Conservation (phyloP, 225 moss, liverwort and hornwort species). For the Takakia lepidozioides region DNA sequence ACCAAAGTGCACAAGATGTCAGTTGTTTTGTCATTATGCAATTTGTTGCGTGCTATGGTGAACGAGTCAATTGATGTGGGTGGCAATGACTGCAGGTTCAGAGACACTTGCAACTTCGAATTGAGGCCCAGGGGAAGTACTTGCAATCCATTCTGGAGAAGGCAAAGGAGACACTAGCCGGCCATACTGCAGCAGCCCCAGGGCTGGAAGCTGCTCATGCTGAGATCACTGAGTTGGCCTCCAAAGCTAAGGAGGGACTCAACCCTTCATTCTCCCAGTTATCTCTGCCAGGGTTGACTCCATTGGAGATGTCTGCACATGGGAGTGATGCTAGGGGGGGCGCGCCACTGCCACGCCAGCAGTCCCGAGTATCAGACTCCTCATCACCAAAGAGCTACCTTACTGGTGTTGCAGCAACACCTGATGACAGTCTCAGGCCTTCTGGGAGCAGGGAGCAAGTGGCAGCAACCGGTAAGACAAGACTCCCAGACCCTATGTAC, state of each 20-base stretch:
- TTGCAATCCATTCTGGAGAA: conserved; percentile 91
- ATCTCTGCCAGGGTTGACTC: conserved; percentile 28
- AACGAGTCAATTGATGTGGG: too few relatives aligned
- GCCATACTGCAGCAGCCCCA: conserved; percentile 64
- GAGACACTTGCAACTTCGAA: conserved; percentile 84
- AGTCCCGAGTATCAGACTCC: conserved; percentile 72
- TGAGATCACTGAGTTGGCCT: conserved; percentile 84
- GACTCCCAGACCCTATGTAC: conserved; percentile 38
- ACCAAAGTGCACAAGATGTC: too few relatives aligned
- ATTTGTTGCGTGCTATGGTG: too few relatives aligned
- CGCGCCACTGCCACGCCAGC: conserved; percentile 63
- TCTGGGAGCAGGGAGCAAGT: conserved; percentile 54
- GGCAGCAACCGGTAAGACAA: conserved; percentile 40
- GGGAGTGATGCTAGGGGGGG: conserved; percentile 28
- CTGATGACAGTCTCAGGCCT: conserved; percentile 48
- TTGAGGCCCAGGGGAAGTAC: conserved; percentile 93
- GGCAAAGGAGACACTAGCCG: conserved; percentile 80
- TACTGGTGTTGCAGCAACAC: conserved; percentile 38
- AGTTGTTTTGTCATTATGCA: too few relatives aligned
- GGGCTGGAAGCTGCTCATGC: conserved; percentile 77
- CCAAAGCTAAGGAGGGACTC: conserved; percentile 66
- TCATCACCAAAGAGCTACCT: conserved; percentile 81
- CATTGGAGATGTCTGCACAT: conserved; percentile 31
- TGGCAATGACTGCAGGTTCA: conserved; percentile 44
- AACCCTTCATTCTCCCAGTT: conserved; percentile 42